phyloP scores from a whole-genome alignment of 371 early-diverging fungal species.

The Mucor sp. region DNA sequence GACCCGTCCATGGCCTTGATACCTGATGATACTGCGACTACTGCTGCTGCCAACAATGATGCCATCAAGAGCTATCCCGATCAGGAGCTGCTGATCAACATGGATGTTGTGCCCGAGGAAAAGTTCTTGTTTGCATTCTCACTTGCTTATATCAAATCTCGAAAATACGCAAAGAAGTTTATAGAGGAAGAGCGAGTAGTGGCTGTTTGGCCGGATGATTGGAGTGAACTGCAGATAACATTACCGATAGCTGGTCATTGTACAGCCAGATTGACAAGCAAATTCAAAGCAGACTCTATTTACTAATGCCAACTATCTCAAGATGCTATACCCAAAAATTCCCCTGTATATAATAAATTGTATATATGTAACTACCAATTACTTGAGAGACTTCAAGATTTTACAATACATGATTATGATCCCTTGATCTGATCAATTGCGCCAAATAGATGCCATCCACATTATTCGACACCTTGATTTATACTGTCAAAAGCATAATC shows the following conservation, averaged over 20 bases:
- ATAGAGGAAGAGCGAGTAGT: slow-evolving; percentile 19
- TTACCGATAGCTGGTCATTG: neutral
- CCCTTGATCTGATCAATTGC: no score
- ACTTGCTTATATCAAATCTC: slow-evolving; percentile 9
- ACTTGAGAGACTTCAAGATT: no score
- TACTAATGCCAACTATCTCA: neutral
- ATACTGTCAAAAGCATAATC: no score
- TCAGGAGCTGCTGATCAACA: neutral
- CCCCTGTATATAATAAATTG: neutral
- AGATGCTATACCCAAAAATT: neutral
- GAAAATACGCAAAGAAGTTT: slow-evolving; percentile 3
- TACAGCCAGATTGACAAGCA: slow-evolving; percentile 13
- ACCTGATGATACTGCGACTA: neutral
- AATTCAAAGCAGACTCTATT: slow-evolving; percentile 24
- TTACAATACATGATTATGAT: no score
- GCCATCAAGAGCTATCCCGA: neutral
- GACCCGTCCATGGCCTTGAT: neutral
- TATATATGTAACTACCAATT: no score
- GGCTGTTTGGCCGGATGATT: slow-evolving; percentile 20
- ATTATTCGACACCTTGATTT: no score
- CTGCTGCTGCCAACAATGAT: neutral
- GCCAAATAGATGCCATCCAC: no score
- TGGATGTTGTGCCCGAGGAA: neutral
- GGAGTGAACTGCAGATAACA: slow-evolving; percentile 8
- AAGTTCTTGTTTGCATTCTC: slow-evolving; percentile 16